A percentile compares a stretch with the other conserved stretches of the same genome.
Conservation (phyloP, 2,329 filamentous ascomycete genomes). For the Byssochlamys sp. region DNA sequence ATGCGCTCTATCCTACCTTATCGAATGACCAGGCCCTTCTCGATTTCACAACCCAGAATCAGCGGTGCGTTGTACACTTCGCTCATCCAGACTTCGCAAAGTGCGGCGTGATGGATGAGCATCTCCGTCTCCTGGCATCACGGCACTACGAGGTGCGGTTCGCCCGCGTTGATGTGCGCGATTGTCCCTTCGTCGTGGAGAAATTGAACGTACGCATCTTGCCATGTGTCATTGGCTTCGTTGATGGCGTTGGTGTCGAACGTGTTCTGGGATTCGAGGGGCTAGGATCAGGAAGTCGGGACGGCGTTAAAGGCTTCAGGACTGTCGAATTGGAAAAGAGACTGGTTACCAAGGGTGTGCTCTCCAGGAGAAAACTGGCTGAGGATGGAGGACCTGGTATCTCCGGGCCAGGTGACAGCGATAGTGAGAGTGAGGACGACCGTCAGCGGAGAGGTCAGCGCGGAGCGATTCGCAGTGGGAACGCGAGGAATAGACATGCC, state of each 20-base stretch:
- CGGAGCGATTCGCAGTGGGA: constrained; percentile 24
- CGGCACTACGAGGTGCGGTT: constrained; percentile 36
- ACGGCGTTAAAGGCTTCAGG: constrained; percentile 31
- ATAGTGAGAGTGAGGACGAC: constrained; percentile 12
- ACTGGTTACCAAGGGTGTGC: constrained; percentile 30
- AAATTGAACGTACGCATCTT: constrained; percentile 38
- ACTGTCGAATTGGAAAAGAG: constrained; percentile 34
- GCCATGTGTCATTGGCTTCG: constrained; percentile 42
- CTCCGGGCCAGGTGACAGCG: constrained; percentile 8
- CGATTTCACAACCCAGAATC: constrained; percentile 50
- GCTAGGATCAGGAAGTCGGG: constrained; percentile 26
- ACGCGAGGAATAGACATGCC: constrained; percentile 12
- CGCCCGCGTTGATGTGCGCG: constrained; percentile 36
- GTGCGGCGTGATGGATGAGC: constrained; percentile 53
- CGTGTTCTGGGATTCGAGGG: constrained; percentile 41
- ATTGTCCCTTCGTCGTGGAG: constrained; percentile 39
- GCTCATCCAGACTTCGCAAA: constrained; percentile 55
- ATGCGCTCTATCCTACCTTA: constrained; percentile 28
- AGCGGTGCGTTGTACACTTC: constrained; percentile 53
- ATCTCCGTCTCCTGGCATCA: constrained; percentile 39
- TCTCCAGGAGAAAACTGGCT: constrained; percentile 26
- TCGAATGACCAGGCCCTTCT: constrained; percentile 48
- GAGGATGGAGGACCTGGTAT: constrained; percentile 13
- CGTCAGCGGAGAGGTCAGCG: constrained; percentile 10
- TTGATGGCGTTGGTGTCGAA: constrained; percentile 36